Percentiles rank a stretch among this genome's conserved stretches.
phyloP scores from a whole-genome alignment of 192 early-diverging fungal genomes.

The Pilaira anomala region DNA sequence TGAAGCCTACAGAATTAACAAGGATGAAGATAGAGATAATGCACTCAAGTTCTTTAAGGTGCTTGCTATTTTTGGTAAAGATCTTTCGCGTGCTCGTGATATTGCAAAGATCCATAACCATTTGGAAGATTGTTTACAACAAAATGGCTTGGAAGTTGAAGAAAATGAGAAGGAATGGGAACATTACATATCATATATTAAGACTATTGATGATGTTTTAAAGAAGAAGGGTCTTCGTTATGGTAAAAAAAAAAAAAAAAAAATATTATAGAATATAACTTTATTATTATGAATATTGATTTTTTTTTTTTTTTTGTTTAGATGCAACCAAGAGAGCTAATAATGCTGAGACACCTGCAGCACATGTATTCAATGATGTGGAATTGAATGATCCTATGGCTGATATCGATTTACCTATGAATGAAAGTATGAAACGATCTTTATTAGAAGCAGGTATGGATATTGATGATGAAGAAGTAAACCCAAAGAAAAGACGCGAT shows the following conservation, averaged over 20 bases:
- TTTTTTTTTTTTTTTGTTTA: background rate
- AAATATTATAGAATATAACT: background rate
- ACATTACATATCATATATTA: constrained; percentile 39
- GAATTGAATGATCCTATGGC: constrained; percentile 2
- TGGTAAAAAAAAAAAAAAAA: constrained; percentile 4
- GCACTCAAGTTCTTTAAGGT: constrained; percentile 49
- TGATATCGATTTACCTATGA: background rate
- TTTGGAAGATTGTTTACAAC: constrained; percentile 31
- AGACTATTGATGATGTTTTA: constrained; percentile 39
- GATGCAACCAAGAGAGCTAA: constrained; percentile 14
- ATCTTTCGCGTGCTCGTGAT: constrained; percentile 30
- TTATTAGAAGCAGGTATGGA: background rate
- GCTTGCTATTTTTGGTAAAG: constrained; percentile 36
- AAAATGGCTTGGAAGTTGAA: constrained; percentile 18
- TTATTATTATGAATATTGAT: too few relatives aligned
- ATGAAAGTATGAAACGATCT: background rate
- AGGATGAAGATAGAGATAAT: constrained; percentile 20
- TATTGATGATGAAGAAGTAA: constrained; percentile 9
- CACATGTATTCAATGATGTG: constrained; percentile 8
- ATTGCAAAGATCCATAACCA: constrained; percentile 37
- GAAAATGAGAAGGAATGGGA: constrained; percentile 39
- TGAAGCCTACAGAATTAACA: constrained; percentile 1
- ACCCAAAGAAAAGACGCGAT: background rate
- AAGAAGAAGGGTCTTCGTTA: constrained; percentile 39
- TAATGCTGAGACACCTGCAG: constrained; percentile 10